A percentile compares a stretch with the other conserved stretches of the same genome.
Conservation (phyloP, 805 yeast species). For the Ogataea philodendri region DNA sequence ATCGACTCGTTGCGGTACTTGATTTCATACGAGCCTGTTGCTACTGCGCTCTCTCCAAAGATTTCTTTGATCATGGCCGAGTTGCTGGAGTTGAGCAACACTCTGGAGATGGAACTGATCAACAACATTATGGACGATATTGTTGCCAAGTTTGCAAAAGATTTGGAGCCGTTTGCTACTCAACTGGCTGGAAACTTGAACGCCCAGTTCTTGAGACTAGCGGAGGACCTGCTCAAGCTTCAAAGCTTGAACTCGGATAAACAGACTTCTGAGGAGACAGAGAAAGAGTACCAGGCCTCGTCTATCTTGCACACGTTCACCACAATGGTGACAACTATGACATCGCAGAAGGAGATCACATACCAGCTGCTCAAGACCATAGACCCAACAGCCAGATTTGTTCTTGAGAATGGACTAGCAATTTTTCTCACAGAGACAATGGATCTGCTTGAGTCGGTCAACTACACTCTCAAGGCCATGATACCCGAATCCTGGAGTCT, state of each 20-base stretch:
- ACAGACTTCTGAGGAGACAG: slow-evolving; percentile 40
- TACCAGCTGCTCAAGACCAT: slow-evolving; percentile 62
- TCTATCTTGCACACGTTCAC: slow-evolving; percentile 81
- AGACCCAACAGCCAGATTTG: slow-evolving; percentile 65
- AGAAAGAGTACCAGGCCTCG: slow-evolving; percentile 77
- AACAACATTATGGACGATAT: slow-evolving; percentile 91
- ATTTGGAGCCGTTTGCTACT: slow-evolving; percentile 87
- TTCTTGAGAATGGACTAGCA: slow-evolving; percentile 61
- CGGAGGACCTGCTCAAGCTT: slow-evolving; percentile 55
- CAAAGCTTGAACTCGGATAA: slow-evolving; percentile 36
- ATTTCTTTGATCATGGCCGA: slow-evolving; percentile 77
- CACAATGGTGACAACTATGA: slow-evolving; percentile 78
- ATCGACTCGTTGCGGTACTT: slow-evolving; percentile 49
- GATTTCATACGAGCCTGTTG: slow-evolving; percentile 44
- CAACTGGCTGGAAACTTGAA: slow-evolving; percentile 61
- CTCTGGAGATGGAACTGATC: slow-evolving; percentile 78
- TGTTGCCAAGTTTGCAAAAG: slow-evolving; percentile 80
- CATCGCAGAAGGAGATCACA: slow-evolving; percentile 67
- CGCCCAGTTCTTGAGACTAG: slow-evolving; percentile 69
- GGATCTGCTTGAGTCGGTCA: slow-evolving; percentile 67
- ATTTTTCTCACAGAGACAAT: slow-evolving; percentile 76
- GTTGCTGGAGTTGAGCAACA: slow-evolving; percentile 65
- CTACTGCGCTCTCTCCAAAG: slow-evolving; percentile 55
- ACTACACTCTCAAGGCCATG: slow-evolving; percentile 50
- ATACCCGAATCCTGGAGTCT: slow-evolving; percentile 48